These are phyloP conservation scores for Aciculoconidium aculeatum DNA, from an alignment of 805 yeast genomes.

Conservation along the genomic window DNA sequence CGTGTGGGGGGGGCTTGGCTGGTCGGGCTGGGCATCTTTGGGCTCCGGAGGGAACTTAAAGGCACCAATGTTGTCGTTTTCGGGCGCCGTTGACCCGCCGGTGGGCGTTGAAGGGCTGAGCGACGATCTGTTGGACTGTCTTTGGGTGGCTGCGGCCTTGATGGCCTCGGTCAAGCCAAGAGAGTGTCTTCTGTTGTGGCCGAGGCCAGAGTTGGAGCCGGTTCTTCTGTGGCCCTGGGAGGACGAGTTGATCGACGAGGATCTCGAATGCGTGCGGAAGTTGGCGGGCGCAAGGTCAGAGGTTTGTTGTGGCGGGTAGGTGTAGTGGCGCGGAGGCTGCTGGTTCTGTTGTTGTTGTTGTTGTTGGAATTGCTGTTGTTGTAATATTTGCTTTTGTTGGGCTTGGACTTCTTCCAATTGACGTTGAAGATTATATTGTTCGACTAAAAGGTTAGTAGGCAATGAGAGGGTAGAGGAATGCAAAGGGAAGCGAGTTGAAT, in stretches of 20 bases:
- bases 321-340: slow-evolving; percentile 16
- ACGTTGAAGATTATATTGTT: slow-evolving; percentile 82
- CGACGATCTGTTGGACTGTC: slow-evolving; percentile 38
- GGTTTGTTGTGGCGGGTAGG: slow-evolving; percentile 19
- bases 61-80: slow-evolving; percentile 19
- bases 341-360: slow-evolving; percentile 18
- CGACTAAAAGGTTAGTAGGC: slow-evolving; percentile 33
- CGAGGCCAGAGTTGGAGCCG: slow-evolving; percentile 32
- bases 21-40: slow-evolving; percentile 12
- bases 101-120: slow-evolving; percentile 24
- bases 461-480: neutral
- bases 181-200: slow-evolving; percentile 90
- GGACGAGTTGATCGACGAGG: slow-evolving; percentile 17
- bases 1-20: slow-evolving; percentile 8
- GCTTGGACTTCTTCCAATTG: slow-evolving; percentile 89
- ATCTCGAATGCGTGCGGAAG: slow-evolving; percentile 29
- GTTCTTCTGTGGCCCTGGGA: slow-evolving; percentile 29
- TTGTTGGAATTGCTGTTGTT: slow-evolving; percentile 47
- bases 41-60: slow-evolving; percentile 54
- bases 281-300: slow-evolving; percentile 10
- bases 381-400: slow-evolving; percentile 84
- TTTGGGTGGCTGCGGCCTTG: slow-evolving; percentile 91
- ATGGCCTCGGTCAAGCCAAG: slow-evolving; percentile 89
- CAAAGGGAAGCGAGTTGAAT: neutral
- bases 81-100: slow-evolving; percentile 9